These are phyloP conservation scores for Elaeis guineensis DNA, from an alignment of 176 grass and related monocot species.

Conservation along the genomic window DNA sequence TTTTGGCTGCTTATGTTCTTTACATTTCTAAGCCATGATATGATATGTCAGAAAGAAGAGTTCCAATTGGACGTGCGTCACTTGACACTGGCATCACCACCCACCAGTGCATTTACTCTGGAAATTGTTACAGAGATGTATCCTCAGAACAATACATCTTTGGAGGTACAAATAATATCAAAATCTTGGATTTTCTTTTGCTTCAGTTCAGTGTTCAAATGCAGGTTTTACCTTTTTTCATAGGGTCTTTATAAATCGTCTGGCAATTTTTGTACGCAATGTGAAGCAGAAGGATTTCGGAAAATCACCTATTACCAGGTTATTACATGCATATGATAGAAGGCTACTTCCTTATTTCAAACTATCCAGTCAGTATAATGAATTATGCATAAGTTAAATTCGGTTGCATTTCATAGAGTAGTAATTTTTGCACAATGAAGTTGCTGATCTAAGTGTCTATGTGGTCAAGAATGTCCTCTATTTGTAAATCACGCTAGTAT, in stretches of 20 bases:
- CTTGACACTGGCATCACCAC: conserved; percentile 56
- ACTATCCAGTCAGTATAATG: too few species aligned
- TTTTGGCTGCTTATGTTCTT: conserved; percentile 20
- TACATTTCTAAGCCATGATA: conserved; percentile 7
- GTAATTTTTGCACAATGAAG: too few species aligned
- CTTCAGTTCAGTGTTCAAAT: neutral
- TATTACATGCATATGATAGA: neutral
- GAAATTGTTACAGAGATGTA: conserved; percentile 91
- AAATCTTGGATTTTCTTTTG: conserved; percentile 8
- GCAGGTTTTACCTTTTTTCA: conserved; percentile 14
- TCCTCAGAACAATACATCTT: conserved; percentile 92
- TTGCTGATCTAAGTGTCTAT: too few species aligned
- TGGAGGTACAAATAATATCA: conserved; percentile 65
- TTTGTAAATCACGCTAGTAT: too few species aligned
- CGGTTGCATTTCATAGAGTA: too few species aligned
- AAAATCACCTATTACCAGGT: conserved; percentile 99
- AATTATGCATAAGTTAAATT: too few species aligned
- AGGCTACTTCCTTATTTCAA: too few species aligned
- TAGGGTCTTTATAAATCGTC: conserved; percentile 92
- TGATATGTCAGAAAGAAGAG: conserved; percentile 49
- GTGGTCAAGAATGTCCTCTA: too few species aligned
- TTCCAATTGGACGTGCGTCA: conserved; percentile 54
- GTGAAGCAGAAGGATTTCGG: conserved; percentile 96
- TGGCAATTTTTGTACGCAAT: conserved; percentile 94
- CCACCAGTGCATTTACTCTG: conserved; percentile 54